A percentile compares a stretch with the other conserved stretches of the same genome.
Evolutionary conservation across 1,139 yeast species (phyloP).

Genomic region (Lodderomyces pseudojiufengensis): DNA sequence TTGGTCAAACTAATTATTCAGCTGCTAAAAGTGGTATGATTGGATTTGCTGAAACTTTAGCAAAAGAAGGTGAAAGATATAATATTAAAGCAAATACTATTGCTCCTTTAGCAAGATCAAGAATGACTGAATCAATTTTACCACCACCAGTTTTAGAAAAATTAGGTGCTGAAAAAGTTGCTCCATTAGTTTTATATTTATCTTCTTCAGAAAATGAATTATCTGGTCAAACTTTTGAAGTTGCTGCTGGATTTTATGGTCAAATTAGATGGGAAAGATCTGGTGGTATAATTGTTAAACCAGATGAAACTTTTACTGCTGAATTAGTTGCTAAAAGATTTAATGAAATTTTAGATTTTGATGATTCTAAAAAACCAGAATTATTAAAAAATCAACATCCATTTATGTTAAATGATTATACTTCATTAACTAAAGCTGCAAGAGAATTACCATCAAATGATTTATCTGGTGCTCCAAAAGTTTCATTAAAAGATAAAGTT

Average conservation of each 20-base stretch:
- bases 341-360: conserved; percentile 61
- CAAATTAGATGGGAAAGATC: conserved; percentile 96
- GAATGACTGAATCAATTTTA: conserved; percentile 90
- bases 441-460: conserved; percentile 55
- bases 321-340: conserved; percentile 76
- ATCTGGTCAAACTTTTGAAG: conserved; percentile 79
- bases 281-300: conserved; percentile 79
- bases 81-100: conserved; percentile 83
- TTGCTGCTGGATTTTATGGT: conserved; percentile 91
- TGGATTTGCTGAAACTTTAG: conserved; percentile 90
- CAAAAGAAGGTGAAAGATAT: conserved; percentile 86
- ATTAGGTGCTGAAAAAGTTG: conserved; percentile 83
- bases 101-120: conserved; percentile 92
- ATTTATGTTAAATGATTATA: conserved; percentile 55
- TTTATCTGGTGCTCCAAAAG: conserved; percentile 43
- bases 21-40: conserved; percentile 90
- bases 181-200: conserved; percentile 82
- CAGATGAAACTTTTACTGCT: conserved; percentile 75
- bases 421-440: conserved; percentile 51
- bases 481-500: conserved; percentile 74
- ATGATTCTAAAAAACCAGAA: conserved; percentile 49
- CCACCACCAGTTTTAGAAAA: conserved; percentile 82
- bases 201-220: conserved; percentile 60
- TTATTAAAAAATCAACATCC: conserved; percentile 65
- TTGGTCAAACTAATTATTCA: conserved; percentile 94